A percentile compares a stretch with the other conserved stretches of the same genome.
phyloP scores from a whole-genome alignment of 2,329 filamentous ascomycete species.

The Stachybotrys elegans region DNA sequence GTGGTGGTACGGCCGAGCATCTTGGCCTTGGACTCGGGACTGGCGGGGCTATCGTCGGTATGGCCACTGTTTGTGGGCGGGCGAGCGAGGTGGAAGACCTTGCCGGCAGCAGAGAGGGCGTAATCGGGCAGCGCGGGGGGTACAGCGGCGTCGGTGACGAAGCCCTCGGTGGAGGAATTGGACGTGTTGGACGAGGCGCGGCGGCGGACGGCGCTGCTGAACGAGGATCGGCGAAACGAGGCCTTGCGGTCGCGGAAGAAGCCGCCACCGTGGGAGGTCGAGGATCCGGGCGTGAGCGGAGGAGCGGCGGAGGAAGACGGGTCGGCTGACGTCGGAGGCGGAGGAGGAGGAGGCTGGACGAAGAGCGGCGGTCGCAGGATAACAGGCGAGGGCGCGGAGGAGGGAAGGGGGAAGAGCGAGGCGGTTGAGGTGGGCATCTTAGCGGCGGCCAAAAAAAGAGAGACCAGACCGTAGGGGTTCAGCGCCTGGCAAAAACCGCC shows the following conservation, averaged over 20 bases:
- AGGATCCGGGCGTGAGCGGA: too few species aligned
- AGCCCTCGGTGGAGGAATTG: constrained; percentile 30
- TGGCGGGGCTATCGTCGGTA: constrained; percentile 16
- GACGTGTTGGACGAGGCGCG: constrained; percentile 28
- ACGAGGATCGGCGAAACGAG: constrained; percentile 51
- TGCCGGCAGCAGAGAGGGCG: constrained; percentile 44
- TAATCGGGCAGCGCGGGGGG: constrained; percentile 52
- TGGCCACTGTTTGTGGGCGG: constrained; percentile 18
- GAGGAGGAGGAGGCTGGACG: background rate
- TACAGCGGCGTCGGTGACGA: constrained; percentile 39
- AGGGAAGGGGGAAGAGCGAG: too few species aligned
- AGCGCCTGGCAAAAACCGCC: too few species aligned
- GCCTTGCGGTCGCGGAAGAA: constrained; percentile 43
- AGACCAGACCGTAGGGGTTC: too few species aligned
- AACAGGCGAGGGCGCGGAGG: background rate
- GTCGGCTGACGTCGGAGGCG: background rate
- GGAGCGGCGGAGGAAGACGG: too few species aligned
- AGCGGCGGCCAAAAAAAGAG: background rate
- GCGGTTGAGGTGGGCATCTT: too few species aligned
- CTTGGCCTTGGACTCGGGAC: constrained; percentile 30
- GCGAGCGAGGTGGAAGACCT: constrained; percentile 28
- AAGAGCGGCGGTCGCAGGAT: background rate
- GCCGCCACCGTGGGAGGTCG: constrained; percentile 13
- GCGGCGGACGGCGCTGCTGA: constrained; percentile 40
- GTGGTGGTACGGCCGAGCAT: constrained; percentile 40